These are phyloP conservation scores for Pythium sukuiense DNA, from an alignment of 352 stramenopile genomes.

Conservation along the genomic window DNA sequence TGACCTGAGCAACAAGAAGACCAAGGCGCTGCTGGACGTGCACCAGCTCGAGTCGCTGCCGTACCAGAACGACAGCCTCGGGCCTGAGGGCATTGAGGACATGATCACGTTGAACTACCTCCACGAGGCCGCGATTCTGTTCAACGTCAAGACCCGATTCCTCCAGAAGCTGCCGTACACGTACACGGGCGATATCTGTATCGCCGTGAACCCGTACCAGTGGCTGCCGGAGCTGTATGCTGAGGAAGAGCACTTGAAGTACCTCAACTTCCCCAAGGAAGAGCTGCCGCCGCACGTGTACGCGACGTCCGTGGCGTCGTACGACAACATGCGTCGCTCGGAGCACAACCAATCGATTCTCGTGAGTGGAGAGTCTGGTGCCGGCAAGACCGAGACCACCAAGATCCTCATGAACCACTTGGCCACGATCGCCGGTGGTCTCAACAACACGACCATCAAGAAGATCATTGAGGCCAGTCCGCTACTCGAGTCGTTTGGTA, in stretches of 20 bases:
- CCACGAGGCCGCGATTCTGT: constrained; percentile 90
- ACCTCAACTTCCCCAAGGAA: constrained; percentile 73
- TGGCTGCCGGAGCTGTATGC: constrained; percentile 87
- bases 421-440: constrained; percentile 68
- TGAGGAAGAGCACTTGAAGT: constrained; percentile 74
- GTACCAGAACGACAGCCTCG: constrained; percentile 83
- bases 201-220: constrained; percentile 97
- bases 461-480: constrained; percentile 97
- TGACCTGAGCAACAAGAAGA: constrained; percentile 73
- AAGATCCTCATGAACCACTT: constrained; percentile 92
- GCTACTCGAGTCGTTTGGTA: constrained; percentile 98
- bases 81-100: constrained; percentile 71
- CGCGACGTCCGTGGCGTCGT: constrained; percentile 73
- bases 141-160: constrained; percentile 87
- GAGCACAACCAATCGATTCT: constrained; percentile 85
- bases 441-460: constrained; percentile 94
- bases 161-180: constrained; percentile 92
- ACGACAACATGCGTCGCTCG: constrained; percentile 71
- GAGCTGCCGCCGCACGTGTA: constrained; percentile 82
- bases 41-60: constrained; percentile 78
- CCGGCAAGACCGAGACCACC: constrained; percentile 94
- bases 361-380: constrained; percentile 85
- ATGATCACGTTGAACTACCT: constrained; percentile 90
- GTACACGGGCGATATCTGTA: constrained; percentile 96
- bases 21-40: constrained; percentile 63